Evolutionary conservation across 2,329 filamentous ascomycete genomes (phyloP).

Genomic region (Sclerotinia minor): DNA sequence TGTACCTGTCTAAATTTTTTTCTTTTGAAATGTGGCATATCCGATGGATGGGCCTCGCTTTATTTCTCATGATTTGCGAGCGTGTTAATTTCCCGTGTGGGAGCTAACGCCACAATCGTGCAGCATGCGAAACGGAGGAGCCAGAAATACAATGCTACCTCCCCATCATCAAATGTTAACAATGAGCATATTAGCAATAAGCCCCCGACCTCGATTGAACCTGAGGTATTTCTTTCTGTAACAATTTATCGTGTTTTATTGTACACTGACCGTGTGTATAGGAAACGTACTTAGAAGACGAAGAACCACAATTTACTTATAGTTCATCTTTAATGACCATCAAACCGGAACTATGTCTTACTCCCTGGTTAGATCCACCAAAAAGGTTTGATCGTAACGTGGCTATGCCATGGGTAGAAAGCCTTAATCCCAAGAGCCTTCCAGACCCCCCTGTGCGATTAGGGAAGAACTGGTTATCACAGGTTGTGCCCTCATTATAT

Average conservation of each 20-base stretch:
- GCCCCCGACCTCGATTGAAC: neutral
- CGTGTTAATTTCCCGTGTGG: constrained; percentile 16
- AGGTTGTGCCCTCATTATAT: constrained; percentile 9
- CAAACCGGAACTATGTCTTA: constrained; percentile 18
- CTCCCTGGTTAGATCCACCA: constrained; percentile 22
- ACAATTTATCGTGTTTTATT: neutral
- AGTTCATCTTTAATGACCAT: constrained; percentile 19
- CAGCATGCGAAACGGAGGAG: constrained; percentile 20
- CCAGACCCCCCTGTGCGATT: constrained; percentile 5
- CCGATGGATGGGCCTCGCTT: neutral
- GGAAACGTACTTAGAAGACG: constrained; percentile 18
- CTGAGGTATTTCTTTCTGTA: constrained; percentile 17
- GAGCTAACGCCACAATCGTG: constrained; percentile 20
- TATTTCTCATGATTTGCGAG: constrained; percentile 2
- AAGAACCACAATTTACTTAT: constrained; percentile 14
- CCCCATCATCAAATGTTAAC: constrained; percentile 6
- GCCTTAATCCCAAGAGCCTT: constrained; percentile 16
- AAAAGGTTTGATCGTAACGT: constrained; percentile 23
- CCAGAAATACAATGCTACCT: constrained; percentile 3
- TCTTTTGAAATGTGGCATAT: neutral
- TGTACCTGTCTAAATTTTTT: constrained; percentile 10
- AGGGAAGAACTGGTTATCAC: constrained; percentile 22
- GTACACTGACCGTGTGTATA: constrained; percentile 6
- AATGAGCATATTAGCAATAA: constrained; percentile 4
- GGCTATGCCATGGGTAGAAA: constrained; percentile 16